These are phyloP conservation scores for Leccinum sublutescens DNA, from an alignment of 768 basidiomycete species.

Conservation along the genomic window DNA sequence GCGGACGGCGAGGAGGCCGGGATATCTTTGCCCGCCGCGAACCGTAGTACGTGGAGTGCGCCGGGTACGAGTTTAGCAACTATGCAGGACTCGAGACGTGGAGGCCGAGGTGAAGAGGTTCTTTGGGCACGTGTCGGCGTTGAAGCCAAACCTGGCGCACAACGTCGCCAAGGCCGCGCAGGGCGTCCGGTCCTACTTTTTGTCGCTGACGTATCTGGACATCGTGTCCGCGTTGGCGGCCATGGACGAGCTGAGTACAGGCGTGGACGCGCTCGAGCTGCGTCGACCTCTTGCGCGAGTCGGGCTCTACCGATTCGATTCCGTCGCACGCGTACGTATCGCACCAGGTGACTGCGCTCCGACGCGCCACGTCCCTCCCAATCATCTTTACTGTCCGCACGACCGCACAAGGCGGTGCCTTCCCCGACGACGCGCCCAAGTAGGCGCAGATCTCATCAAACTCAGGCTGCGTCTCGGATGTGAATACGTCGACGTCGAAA, in stretches of 20 bases:
- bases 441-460: slow-evolving; percentile 74
- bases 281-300: slow-evolving; percentile 77
- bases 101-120: too few species aligned
- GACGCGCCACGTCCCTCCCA: slow-evolving; percentile 75
- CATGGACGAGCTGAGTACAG: slow-evolving; percentile 72
- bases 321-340: slow-evolving; percentile 74
- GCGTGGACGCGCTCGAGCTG: slow-evolving; percentile 93
- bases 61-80: slow-evolving; percentile 83
- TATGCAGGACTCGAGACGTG: slow-evolving; percentile 41
- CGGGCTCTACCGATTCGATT: slow-evolving; percentile 50
- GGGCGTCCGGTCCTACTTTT: slow-evolving; percentile 82
- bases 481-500: slow-evolving; percentile 93
- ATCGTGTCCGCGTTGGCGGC: slow-evolving; percentile 62
- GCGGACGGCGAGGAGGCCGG: slow-evolving; percentile 85
- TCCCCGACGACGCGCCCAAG: slow-evolving; percentile 74
- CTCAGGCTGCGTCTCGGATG: slow-evolving; percentile 80
- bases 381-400: slow-evolving; percentile 93
- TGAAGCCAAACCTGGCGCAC: slow-evolving; percentile 58
- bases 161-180: slow-evolving; percentile 39
- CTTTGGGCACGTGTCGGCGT: slow-evolving; percentile 77
- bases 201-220: slow-evolving; percentile 91
- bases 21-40: slow-evolving; percentile 81
- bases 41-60: slow-evolving; percentile 44
- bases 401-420: slow-evolving; percentile 84
- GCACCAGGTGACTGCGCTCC: slow-evolving; percentile 75